A percentile compares a stretch with the other conserved stretches of the same genome.
These are phyloP conservation scores for Ogataea populi-albae DNA, from an alignment of 805 yeast genomes.

Conservation along the genomic window DNA sequence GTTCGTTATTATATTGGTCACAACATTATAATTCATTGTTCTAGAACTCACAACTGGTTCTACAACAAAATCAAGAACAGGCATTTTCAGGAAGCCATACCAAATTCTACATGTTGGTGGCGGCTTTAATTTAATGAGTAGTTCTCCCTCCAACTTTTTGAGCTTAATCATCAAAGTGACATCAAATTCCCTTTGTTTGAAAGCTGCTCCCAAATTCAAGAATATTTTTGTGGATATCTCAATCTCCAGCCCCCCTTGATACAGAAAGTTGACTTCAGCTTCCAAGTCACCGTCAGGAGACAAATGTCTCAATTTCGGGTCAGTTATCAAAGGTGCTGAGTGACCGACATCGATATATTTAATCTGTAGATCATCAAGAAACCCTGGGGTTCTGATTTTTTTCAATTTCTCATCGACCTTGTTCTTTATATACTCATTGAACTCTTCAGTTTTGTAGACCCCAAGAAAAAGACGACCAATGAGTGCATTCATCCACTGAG, in stretches of 20 bases:
- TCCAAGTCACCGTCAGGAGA: conserved; percentile 78
- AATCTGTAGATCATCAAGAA: conserved; percentile 78
- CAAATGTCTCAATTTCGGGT: conserved; percentile 64
- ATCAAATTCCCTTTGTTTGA: conserved; percentile 71
- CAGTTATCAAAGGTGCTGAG: conserved; percentile 75
- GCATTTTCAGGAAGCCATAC: conserved; percentile 84
- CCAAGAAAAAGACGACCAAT: conserved; percentile 80
- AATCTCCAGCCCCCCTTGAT: conserved; percentile 72
- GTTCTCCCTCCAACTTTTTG: conserved; percentile 67
- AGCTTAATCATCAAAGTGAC: conserved; percentile 68
- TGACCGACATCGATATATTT: conserved; percentile 71
- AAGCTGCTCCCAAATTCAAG: conserved; percentile 70
- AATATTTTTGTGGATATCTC: conserved; percentile 79
- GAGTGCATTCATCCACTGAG: conserved; percentile 89
- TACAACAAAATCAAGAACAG: conserved; percentile 66
- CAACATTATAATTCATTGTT: conserved; percentile 70
- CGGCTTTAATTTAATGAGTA: conserved; percentile 69
- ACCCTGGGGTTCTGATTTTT: conserved; percentile 82
- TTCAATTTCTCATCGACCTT: conserved; percentile 70
- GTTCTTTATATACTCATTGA: conserved; percentile 54
- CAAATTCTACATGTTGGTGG: conserved; percentile 91
- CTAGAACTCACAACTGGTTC: conserved; percentile 92
- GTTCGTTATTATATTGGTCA: conserved; percentile 77
- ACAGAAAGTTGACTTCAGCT: conserved; percentile 58
- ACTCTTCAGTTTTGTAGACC: conserved; percentile 64